These are phyloP conservation scores for Myxozyma monticola DNA, from an alignment of 805 yeast genomes.

Conservation along the genomic window DNA sequence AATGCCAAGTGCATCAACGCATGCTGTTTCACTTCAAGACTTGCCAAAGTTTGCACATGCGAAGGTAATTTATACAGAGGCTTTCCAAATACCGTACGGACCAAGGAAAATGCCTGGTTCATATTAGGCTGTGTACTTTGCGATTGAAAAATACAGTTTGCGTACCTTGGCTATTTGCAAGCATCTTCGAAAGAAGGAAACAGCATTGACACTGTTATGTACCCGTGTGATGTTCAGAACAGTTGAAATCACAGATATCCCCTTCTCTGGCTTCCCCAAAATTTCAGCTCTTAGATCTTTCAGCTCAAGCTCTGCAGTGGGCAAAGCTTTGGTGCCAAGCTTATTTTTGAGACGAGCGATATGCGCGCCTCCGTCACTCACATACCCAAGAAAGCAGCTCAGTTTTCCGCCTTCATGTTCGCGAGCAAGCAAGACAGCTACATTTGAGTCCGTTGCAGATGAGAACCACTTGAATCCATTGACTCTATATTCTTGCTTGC, in stretches of 20 bases:
- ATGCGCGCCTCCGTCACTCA: constrained; percentile 33
- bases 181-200: constrained; percentile 33
- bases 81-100: constrained; percentile 35
- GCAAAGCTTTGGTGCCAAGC: constrained; percentile 38
- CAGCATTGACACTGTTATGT: constrained; percentile 33
- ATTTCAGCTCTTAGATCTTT: constrained; percentile 31
- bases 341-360: constrained; percentile 36
- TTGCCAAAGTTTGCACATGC: constrained; percentile 35
- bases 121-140: too few species aligned
- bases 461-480: constrained; percentile 40
- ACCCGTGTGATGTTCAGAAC: constrained; percentile 37
- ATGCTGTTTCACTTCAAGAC: constrained; percentile 31
- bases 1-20: constrained; percentile 34
- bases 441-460: constrained; percentile 38
- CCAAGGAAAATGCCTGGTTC: constrained; percentile 34
- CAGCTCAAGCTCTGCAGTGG: constrained; percentile 39
- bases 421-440: constrained; percentile 36
- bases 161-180: constrained; percentile 22
- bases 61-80: constrained; percentile 31
- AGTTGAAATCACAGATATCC: constrained; percentile 36
- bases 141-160: too few species aligned
- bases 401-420: constrained; percentile 32
- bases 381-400: constrained; percentile 37
- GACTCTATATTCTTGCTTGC: constrained; percentile 21
- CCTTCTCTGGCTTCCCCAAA: constrained; percentile 20